Evolutionary conservation across 78 protist genomes (phyloP), one percentile per base, ranked within the genome.

Genomic region (Bodo saltans): DNA sequence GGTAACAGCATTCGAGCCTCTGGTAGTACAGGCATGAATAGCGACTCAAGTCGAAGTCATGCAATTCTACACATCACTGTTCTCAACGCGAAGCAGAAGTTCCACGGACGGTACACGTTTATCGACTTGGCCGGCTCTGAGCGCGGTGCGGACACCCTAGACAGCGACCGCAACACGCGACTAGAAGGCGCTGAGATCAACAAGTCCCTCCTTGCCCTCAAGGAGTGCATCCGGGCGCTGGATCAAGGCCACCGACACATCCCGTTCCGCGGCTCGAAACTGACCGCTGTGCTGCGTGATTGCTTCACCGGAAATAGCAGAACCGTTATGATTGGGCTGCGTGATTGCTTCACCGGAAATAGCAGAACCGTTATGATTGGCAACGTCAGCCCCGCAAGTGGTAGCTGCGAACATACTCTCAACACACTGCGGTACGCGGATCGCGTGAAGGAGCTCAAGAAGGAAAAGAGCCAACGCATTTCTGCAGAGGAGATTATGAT

Each of bases 171-270:
- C 26, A 87, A 89, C 79, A 93, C 96, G 47, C 79, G 98, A 29
- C 78, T 90, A 84, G 98, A 96, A 80, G 97, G 97, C 35, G 97
- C 97, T 30, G 95, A 93, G 67, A 96, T 96, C 92, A 96, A 96
- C 84, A 89, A 91, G 88, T 78, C 89, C 74, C 73, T 96, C 42
- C 90, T 96, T 74, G 96, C 97, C 1, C 88, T 96, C 29, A 94
- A 96, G 75, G 98, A 96, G 70, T 96, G 98, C 86, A 96, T 96
- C 86, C 78, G 98, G 27, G 93, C 97, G 23, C 80, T 95, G 37
- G 96, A 93, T 75, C 89, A 81, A 71, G 30, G 78, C 4, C 68
- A 72, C 12, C 69, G 78, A 34, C 96, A 96, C 89, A 83, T 93
- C 0, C 97, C 97, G 27, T 96, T 96, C 88, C 86, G 98, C 29